Percentiles rank a stretch among this genome's conserved stretches.
Evolutionary conservation across 768 basidiomycete species (phyloP).

Genomic region (Suillus bovinus): DNA sequence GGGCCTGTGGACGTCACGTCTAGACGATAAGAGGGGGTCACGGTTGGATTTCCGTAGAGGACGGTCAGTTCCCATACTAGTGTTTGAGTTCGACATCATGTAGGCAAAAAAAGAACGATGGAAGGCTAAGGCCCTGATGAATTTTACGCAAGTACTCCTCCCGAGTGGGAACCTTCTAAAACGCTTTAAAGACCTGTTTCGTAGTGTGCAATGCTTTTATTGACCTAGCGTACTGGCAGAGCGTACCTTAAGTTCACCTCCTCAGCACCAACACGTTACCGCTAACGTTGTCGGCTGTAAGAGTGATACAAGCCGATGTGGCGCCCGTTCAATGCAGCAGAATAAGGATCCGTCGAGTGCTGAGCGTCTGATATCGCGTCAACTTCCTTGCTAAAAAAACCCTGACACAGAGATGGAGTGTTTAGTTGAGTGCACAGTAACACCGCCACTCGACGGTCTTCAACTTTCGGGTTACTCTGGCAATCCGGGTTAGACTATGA

Average conservation of each 20-base stretch:
- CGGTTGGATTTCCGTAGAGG: slow-evolving; percentile 49
- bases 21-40: slow-evolving; percentile 54
- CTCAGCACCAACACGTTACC: background rate
- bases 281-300: slow-evolving; percentile 1
- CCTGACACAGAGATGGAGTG: background rate
- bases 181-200: background rate
- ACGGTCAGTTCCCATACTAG: slow-evolving; percentile 29
- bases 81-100: slow-evolving; percentile 21
- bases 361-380: background rate
- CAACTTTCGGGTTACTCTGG: background rate
- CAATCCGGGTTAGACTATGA: background rate
- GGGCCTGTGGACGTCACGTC: slow-evolving; percentile 45
- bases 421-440: background rate
- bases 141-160: slow-evolving; percentile 2
- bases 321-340: slow-evolving; percentile 1
- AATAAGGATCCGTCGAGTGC: background rate
- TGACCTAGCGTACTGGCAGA: background rate
- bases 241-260: background rate
- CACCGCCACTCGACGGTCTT: background rate
- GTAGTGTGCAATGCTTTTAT: background rate
- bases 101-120: slow-evolving; percentile 1
- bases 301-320: background rate
- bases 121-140: background rate
- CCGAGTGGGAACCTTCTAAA: background rate
- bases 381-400: background rate